Evolutionary conservation across 2,329 filamentous ascomycete genomes (phyloP).

Genomic region (Cadophora luteo-olivacea): DNA sequence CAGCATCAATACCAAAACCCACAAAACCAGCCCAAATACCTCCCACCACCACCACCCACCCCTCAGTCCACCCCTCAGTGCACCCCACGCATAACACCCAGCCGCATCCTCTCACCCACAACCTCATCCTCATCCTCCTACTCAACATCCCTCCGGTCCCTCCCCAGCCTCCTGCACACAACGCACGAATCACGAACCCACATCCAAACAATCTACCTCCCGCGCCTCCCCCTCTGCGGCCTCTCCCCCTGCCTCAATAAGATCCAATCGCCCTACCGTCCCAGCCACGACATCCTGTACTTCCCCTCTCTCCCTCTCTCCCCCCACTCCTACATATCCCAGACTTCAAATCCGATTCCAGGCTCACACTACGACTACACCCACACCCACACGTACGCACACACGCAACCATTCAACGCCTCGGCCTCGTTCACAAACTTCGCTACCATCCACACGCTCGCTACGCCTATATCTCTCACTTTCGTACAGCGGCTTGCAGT

Average conservation of each 20-base stretch:
- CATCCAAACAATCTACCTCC: constrained; percentile 23
- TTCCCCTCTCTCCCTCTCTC: not conserved
- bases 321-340: not conserved
- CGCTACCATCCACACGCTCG: constrained; percentile 15
- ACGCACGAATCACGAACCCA: constrained; percentile 25
- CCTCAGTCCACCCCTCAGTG: not conserved
- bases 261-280: constrained; percentile 9
- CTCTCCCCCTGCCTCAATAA: not conserved
- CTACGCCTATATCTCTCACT: not conserved
- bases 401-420: constrained; percentile 5
- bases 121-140: not conserved
- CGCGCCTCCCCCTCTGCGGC: constrained; percentile 25
- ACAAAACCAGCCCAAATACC: not conserved
- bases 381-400: constrained; percentile 15
- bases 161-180: constrained; percentile 29
- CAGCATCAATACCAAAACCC: not conserved
- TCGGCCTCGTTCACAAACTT: constrained; percentile 28
- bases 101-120: not conserved
- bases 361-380: not conserved
- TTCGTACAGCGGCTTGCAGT: constrained; percentile 27
- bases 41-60: not conserved
- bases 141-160: not conserved
- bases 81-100: not conserved
- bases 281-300: not conserved
- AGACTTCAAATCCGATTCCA: not conserved